Base-by-base conservation (phyloP, 1,284 basidiomycete species). In the Stygiomarasmius scandens region DNA sequence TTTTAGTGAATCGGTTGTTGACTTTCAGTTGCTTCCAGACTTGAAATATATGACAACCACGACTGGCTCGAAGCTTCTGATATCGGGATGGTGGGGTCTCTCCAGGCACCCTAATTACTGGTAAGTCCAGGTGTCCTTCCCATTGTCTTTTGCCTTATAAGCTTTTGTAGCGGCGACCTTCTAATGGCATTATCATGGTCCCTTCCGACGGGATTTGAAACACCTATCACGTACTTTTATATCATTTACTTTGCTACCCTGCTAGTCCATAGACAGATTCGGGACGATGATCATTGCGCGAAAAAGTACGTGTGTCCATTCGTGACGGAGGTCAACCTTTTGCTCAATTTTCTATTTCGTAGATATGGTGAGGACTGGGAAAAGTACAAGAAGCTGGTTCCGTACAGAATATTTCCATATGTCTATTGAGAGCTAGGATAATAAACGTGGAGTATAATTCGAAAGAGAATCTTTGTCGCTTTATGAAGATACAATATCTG, bases 181-280 rank as follows among this genome's bases (percentile, higher is more conserved):
- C 74, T 95, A 61, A 96, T 96, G 95, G 89, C 85, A 16, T 74
- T 92, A 57, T 88, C 90, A 0, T 99, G 96, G 95, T 96, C 89
- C 65, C 82, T 98, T 14, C 94, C 97, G 0, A 96, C 94, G 1
- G 94, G 92, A 9, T 95, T 97, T 74, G 76, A 83, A 49, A 95
- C 93, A 0, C 96, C 96, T 5, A 82, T 99, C 68, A 95, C 96
- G 2, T 99, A 98, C 78, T 98, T 96, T 77, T 99, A 99, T 71
- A 83, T 93, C 41, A 72, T 80, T 61, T 95, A 96, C 78, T 99
- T 99, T 68, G 80, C 85, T 5, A 84, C 96, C 20, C 85, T 99
- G 24, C 87, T 99, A 58, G 79, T 95, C 22, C 97, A 99, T 74
- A 81, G 96, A 55, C 94, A 98, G 74, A 78, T 78, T 59, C 83